Evolutionary conservation across 495 filamentous ascomycete species (phyloP).

Genomic region (Corynascus novoguineensis): DNA sequence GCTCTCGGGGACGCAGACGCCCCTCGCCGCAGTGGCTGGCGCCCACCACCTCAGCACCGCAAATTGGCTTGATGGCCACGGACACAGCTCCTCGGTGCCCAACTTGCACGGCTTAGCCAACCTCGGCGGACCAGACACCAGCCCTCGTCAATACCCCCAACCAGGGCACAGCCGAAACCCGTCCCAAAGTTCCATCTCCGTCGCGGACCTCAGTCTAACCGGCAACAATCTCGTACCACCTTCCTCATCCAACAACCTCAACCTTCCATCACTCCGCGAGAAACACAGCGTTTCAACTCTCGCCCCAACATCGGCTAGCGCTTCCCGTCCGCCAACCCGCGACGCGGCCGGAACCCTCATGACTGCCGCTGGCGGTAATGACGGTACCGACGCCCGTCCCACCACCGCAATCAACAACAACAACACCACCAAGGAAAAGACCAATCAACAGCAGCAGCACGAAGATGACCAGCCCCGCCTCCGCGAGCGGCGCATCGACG

Average conservation of each 20-base stretch:
- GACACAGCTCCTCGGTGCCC: constrained; percentile 28
- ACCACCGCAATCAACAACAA: neutral
- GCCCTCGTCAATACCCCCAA: constrained; percentile 4
- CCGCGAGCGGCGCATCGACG: constrained; percentile 52
- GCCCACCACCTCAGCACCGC: constrained; percentile 39
- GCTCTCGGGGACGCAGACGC: constrained; percentile 79
- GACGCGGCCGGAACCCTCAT: constrained; percentile 24
- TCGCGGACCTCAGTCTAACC: constrained; percentile 30
- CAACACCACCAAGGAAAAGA: neutral
- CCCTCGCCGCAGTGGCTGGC: constrained; percentile 79
- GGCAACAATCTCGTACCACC: constrained; percentile 8
- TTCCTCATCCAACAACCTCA: constrained; percentile 7
- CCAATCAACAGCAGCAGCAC: constrained; percentile 13
- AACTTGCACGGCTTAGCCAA: constrained; percentile 22
- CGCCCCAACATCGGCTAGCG: constrained; percentile 39
- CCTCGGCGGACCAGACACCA: constrained; percentile 7
- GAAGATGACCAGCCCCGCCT: constrained; percentile 27
- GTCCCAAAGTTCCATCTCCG: constrained; percentile 42
- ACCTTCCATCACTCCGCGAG: constrained; percentile 33
- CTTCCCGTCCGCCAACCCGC: constrained; percentile 46
- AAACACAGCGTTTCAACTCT: constrained; percentile 52
- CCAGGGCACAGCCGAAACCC: constrained; percentile 38
- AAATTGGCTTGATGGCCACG: constrained; percentile 37
- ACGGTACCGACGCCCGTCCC: neutral
- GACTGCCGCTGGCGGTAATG: constrained; percentile 17